Evolutionary conservation across 2,329 filamentous ascomycete species (phyloP).

Genomic region (Ambrosiella beaveri): DNA sequence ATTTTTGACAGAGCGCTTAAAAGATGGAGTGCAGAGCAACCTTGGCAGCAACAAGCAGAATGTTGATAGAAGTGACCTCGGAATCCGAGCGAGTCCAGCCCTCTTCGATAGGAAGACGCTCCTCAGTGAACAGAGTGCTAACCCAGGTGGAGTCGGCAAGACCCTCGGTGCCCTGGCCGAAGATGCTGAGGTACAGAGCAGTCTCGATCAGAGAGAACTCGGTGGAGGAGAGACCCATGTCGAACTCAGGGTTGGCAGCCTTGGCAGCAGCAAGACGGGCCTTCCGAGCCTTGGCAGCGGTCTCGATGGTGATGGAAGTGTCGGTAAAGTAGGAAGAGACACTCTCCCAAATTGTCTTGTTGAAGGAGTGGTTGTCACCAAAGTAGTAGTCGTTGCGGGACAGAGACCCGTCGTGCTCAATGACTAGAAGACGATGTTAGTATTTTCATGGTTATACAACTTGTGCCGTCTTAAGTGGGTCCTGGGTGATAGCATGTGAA

Average conservation of each 20-base stretch:
- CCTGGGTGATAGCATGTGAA: too few relatives aligned
- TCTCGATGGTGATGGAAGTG: conserved; percentile 17
- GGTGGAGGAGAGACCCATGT: conserved; percentile 5
- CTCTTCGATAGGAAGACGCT: conserved; percentile 12
- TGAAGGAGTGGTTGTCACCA: conserved; percentile 20
- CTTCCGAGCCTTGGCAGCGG: conserved; percentile 18
- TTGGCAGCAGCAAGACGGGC: conserved; percentile 17
- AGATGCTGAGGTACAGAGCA: conserved; percentile 15
- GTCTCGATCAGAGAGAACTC: conserved; percentile 16
- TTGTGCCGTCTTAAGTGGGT: too few relatives aligned
- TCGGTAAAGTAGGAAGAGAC: conserved; percentile 15
- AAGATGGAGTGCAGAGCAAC: conserved; percentile 3
- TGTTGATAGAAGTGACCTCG: background rate
- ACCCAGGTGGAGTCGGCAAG: conserved; percentile 15
- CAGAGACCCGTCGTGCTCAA: conserved; percentile 21
- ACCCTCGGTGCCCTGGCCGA: conserved; percentile 14
- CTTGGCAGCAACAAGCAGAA: background rate
- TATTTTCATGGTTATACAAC: background rate
- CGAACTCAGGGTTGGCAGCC: conserved; percentile 17
- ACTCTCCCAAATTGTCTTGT: conserved; percentile 17
- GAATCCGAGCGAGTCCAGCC: conserved; percentile 5
- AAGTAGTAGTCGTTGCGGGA: conserved; percentile 18
- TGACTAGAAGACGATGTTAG: conserved; percentile 15
- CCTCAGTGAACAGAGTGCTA: conserved; percentile 13
- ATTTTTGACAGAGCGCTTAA: background rate